Conservation (phyloP, 768 basidiomycete genomes). For the Mycena chlorophos region DNA sequence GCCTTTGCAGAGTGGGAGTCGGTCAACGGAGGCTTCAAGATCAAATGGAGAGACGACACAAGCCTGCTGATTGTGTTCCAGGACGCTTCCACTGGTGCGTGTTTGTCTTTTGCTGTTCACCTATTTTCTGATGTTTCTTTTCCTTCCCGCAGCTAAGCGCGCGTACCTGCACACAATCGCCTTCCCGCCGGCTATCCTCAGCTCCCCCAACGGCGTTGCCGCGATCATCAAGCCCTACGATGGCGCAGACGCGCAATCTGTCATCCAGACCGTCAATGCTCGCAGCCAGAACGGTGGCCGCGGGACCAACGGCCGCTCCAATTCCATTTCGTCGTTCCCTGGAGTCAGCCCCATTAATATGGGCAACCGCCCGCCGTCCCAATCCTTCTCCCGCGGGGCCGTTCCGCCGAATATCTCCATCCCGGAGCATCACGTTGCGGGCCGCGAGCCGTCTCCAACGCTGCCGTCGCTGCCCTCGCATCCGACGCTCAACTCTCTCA, state of each 20-base stretch:
- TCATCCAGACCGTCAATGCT: constrained; percentile 82
- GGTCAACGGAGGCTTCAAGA: constrained; percentile 90
- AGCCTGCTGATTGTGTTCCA: constrained; percentile 93
- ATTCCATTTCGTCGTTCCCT: constrained; percentile 65
- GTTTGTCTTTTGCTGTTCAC: constrained; percentile 10
- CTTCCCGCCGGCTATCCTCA: constrained; percentile 72
- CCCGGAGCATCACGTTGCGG: constrained; percentile 51
- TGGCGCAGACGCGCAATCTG: constrained; percentile 84
- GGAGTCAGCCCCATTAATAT: constrained; percentile 47
- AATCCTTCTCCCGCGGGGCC: constrained; percentile 38
- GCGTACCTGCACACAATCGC: constrained; percentile 92
- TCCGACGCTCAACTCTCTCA: constrained; percentile 82
- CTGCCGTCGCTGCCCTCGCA: constrained; percentile 79
- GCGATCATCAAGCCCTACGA: constrained; percentile 89
- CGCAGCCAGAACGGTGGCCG: constrained; percentile 68
- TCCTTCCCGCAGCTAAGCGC: constrained; percentile 87
- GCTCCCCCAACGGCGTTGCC: constrained; percentile 50
- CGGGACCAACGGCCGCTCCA: constrained; percentile 66
- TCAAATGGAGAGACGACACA: constrained; percentile 98
- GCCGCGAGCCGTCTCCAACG: constrained; percentile 78
- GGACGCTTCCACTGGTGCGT: constrained; percentile 87
- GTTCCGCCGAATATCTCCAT: constrained; percentile 44
- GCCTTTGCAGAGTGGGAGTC: constrained; percentile 90
- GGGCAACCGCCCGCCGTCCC: constrained; percentile 22
- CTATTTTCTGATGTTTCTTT: constrained; percentile 8